Conservation (phyloP, 1,284 basidiomycete species). For the Crepidotus sp. region DNA sequence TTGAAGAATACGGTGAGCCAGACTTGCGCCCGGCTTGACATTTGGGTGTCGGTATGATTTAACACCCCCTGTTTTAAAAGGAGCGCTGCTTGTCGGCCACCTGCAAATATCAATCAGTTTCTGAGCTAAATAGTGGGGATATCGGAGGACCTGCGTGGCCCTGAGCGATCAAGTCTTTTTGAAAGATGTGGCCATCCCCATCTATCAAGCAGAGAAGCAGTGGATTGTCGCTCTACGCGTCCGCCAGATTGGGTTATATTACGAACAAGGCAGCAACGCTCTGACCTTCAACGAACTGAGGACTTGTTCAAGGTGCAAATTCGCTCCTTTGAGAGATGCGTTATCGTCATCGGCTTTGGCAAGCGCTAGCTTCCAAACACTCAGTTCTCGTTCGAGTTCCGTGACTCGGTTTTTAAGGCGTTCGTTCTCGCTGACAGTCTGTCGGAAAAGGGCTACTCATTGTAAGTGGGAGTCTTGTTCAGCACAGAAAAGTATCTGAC, state of each 20-base stretch:
- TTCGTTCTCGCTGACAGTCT: slow-evolving; percentile 15
- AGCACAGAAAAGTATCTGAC: not conserved
- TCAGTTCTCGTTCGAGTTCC: slow-evolving; percentile 18
- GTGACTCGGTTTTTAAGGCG: slow-evolving; percentile 4
- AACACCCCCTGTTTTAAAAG: slow-evolving; percentile 34
- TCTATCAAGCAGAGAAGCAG: slow-evolving; percentile 18
- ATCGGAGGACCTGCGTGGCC: slow-evolving; percentile 24
- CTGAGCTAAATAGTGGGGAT: too few relatives aligned
- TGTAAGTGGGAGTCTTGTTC: not conserved
- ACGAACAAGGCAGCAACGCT: not conserved
- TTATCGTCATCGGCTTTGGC: slow-evolving; percentile 13
- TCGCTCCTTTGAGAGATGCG: slow-evolving; percentile 9
- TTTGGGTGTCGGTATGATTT: slow-evolving; percentile 24
- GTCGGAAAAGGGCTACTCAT: slow-evolving; percentile 10
- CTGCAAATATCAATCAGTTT: too few relatives aligned
- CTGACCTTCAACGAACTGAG: slow-evolving; percentile 12
- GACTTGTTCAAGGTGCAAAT: slow-evolving; percentile 8
- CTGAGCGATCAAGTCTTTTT: slow-evolving; percentile 29
- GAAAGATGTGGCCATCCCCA: slow-evolving; percentile 35
- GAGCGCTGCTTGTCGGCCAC: slow-evolving; percentile 29
- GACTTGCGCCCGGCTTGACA: slow-evolving; percentile 27
- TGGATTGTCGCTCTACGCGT: slow-evolving; percentile 16
- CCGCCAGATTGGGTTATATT: not conserved
- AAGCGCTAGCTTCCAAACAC: slow-evolving; percentile 17
- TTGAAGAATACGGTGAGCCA: slow-evolving; percentile 40